Conservation (phyloP, 2,329 filamentous ascomycete species). For the Talaromyces piceae region DNA sequence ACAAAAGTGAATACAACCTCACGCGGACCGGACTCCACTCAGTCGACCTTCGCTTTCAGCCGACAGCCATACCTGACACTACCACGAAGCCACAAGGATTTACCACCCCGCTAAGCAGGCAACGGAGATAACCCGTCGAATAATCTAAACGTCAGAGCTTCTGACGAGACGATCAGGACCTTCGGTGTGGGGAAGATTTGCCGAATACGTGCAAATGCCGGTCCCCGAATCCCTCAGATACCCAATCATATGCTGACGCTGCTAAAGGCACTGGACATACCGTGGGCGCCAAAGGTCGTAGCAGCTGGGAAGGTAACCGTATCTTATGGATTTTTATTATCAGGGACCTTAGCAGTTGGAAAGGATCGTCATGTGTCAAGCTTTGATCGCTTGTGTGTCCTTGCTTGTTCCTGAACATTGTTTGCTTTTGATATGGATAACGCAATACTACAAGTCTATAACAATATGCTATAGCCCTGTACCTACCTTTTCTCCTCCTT, state of each 20-base stretch:
- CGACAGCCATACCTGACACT: not conserved
- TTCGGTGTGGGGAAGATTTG: not conserved
- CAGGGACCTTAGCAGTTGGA: not conserved
- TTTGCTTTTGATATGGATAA: not conserved
- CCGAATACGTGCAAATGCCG: not conserved
- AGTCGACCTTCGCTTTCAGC: not conserved
- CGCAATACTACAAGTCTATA: not conserved
- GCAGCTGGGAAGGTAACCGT: not conserved
- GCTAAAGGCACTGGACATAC: not conserved
- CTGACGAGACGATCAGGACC: not conserved
- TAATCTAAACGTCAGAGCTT: not conserved
- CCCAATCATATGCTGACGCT: not conserved
- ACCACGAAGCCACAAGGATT: not conserved
- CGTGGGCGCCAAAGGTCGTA: not conserved
- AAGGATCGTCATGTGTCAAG: not conserved
- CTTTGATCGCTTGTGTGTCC: not conserved
- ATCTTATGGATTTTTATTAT: not conserved
- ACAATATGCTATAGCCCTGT: not conserved
- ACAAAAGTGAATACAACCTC: not conserved
- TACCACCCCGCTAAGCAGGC: not conserved
- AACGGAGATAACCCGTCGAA: not conserved
- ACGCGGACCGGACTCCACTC: not conserved
- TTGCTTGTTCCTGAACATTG: not conserved
- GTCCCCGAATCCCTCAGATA: not conserved
- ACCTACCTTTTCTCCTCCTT: not conserved